These are phyloP conservation scores for Eutrema japonicum DNA, from an alignment of 345 rosid genomes.

Conservation along the genomic window DNA sequence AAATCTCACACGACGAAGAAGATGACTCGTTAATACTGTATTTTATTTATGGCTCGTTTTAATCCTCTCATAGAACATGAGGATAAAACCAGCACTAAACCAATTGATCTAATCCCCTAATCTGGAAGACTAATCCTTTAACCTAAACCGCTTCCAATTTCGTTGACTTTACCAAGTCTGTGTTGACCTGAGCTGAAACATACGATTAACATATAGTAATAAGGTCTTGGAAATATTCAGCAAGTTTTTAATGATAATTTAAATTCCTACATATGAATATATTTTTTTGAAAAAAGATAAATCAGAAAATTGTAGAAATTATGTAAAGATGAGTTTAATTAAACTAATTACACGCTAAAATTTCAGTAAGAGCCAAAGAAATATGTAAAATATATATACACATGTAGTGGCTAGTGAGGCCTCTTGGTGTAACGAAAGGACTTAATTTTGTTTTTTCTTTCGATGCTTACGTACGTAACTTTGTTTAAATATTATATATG, in stretches of 20 bases:
- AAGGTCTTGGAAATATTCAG: not conserved
- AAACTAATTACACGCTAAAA: slow-evolving; percentile 3
- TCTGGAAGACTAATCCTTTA: too few relatives aligned
- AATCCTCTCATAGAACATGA: too few relatives aligned
- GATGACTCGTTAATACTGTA: too few relatives aligned
- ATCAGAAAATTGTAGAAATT: not conserved
- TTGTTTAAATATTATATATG: slow-evolving; percentile 14
- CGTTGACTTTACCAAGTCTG: too few relatives aligned
- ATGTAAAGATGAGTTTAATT: not conserved
- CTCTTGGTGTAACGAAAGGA: slow-evolving; percentile 45
- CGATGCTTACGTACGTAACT: slow-evolving; percentile 31
- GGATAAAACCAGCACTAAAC: too few relatives aligned
- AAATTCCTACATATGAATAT: not conserved
- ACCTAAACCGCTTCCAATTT: too few relatives aligned
- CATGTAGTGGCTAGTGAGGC: slow-evolving; percentile 22
- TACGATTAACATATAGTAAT: too few relatives aligned
- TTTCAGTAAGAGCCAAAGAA: not conserved
- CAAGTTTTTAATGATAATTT: not conserved
- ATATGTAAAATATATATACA: not conserved
- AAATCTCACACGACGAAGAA: too few relatives aligned
- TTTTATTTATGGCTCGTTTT: too few relatives aligned
- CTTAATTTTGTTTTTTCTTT: slow-evolving; percentile 28
- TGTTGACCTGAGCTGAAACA: too few relatives aligned
- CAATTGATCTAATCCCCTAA: too few relatives aligned
- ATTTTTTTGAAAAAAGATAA: not conserved